Evolutionary conservation across 225 moss, liverwort and hornwort genomes (phyloP).

Genomic region (Marchantia polymorpha): DNA sequence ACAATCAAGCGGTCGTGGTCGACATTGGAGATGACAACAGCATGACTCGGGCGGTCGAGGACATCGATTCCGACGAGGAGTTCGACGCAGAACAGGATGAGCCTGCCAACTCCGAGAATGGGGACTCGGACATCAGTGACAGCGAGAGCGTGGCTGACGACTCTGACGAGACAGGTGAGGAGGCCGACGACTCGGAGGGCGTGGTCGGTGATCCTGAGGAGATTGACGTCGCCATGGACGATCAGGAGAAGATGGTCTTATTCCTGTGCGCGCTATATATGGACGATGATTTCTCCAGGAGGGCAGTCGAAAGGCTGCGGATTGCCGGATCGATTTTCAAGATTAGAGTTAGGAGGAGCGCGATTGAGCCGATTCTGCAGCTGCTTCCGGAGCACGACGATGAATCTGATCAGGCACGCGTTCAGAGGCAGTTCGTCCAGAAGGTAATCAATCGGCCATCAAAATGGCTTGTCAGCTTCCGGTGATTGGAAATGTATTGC

Average conservation of each 20-base stretch:
- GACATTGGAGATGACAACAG: constrained; percentile 5
- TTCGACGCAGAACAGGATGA: neutral
- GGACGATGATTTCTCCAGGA: constrained; percentile 16
- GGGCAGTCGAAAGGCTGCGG: constrained; percentile 3
- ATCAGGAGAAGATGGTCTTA: constrained; percentile 10
- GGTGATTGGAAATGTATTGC: neutral
- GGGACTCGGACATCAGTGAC: neutral
- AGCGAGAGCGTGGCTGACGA: neutral
- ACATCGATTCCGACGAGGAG: neutral
- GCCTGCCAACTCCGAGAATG: neutral
- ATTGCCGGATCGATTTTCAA: neutral
- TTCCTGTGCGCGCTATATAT: constrained; percentile 13
- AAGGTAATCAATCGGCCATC: constrained; percentile 6
- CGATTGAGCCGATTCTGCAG: constrained; percentile 14
- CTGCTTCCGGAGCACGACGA: constrained; percentile 24
- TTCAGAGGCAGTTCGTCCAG: constrained; percentile 6
- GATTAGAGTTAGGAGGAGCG: constrained; percentile 11
- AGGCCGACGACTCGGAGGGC: too few relatives aligned
- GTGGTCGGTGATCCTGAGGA: neutral
- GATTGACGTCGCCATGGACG: constrained; percentile 11
- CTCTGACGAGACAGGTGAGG: neutral
- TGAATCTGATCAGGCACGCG: neutral
- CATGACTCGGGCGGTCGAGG: constrained; percentile 2
- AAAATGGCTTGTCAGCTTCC: neutral
- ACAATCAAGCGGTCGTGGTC: constrained; percentile 10